Base-by-base conservation (phyloP, 768 basidiomycete genomes). In the Rubroboletus satanas region DNA sequence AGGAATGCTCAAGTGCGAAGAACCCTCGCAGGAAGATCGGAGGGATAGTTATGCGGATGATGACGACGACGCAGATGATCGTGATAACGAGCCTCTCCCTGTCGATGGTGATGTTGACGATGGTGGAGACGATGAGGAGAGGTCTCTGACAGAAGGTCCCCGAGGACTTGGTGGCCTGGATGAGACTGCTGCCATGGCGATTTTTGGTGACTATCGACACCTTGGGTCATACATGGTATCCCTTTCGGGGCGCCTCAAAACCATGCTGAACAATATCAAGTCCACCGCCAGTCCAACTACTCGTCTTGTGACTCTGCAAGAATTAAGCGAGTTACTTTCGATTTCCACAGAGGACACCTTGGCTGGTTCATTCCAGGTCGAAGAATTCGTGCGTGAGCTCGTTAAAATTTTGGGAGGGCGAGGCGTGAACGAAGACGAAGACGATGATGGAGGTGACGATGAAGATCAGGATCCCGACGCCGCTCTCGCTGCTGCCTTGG, bases 261-360 rank as follows among this genome's bases (percentile, higher is more conserved):
- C 83, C 7, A 88, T 96, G 82, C 77, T 97, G 56, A 87, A 81
- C 71, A 91, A 91, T 71, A 91, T 96, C 83, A 89, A 90, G 72
- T 67, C 82, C 23, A 84, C 86, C 29, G 88, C 91, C 32, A 90
- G 90, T 67, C 86, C 90, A 11, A 91, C 88, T 0, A 89, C 86
- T 38, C 87, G 94, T 45, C 82, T 98, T 29, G 74, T 93, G 42
- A 94, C 95, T 5, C 75, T 99, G 29, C 94, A 98, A 67, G 96
- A 99, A 65, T 81, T 97, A 49, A 93, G 91, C 74, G 96, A 98
- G 69, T 72, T 98, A 33, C 83, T 99, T 52, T 90, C 91, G 57
- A 95, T 98, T 74, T 93, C 92, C 71, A 98, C 93, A 2, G 96
- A 98, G 73, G 97, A 99, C 69, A 98, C 94, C 7, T 77, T 99